These are phyloP conservation scores for Aquilaria sinensis DNA, from an alignment of 345 rosid genomes.

Conservation along the genomic window DNA sequence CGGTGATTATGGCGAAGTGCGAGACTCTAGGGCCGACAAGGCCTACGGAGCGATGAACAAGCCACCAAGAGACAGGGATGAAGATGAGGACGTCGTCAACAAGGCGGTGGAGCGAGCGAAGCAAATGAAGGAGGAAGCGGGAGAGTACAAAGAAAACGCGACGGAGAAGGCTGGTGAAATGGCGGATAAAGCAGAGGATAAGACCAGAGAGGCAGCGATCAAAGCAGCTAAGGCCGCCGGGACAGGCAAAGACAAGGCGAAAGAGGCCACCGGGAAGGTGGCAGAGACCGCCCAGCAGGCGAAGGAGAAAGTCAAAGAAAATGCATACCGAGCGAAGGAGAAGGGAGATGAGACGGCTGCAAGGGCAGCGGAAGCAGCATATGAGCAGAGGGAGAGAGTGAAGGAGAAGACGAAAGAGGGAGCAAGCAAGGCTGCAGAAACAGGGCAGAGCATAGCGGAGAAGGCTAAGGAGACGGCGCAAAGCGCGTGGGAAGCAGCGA, in stretches of 20 bases:
- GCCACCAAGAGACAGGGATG: neutral
- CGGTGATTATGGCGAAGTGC: neutral
- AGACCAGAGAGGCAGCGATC: conserved; percentile 9
- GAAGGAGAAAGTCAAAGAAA: conserved; percentile 19
- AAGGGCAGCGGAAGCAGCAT: neutral
- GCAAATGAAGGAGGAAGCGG: conserved; percentile 12
- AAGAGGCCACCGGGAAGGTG: conserved; percentile 12
- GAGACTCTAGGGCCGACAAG: conserved; percentile 14
- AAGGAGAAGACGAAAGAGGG: conserved; percentile 22
- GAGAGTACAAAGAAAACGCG: conserved; percentile 11
- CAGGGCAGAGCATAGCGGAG: conserved; percentile 21
- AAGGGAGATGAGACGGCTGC: conserved; percentile 14
- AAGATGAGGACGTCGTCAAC: neutral
- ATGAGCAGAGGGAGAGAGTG: neutral
- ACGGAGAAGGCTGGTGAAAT: conserved; percentile 18
- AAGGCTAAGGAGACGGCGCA: conserved; percentile 26
- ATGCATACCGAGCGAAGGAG: conserved; percentile 12
- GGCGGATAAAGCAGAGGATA: conserved; percentile 6
- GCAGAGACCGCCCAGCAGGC: conserved; percentile 5
- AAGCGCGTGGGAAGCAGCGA: conserved; percentile 26
- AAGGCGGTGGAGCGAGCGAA: neutral
- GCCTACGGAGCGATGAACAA: conserved; percentile 5
- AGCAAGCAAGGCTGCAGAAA: conserved; percentile 19
- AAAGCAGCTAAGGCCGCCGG: conserved; percentile 20
- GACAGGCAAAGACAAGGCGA: conserved; percentile 14